Conservation (phyloP, 2,329 filamentous ascomycete species). For the Trichoderma koningiopsis region DNA sequence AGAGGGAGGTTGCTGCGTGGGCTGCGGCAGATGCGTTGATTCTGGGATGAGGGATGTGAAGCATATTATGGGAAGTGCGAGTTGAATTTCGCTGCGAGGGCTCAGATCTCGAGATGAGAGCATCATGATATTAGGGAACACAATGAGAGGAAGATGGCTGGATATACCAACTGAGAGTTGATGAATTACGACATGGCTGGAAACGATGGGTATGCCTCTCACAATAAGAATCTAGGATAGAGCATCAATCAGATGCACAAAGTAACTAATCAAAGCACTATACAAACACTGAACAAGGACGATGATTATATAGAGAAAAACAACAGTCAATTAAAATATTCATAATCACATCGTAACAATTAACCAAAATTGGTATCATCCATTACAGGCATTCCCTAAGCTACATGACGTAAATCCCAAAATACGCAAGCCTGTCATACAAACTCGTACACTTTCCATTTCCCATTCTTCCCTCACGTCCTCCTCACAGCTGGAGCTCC, state of each 20-base stretch:
- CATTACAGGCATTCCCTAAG: constrained; percentile 17
- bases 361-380: constrained; percentile 21
- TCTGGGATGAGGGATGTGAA: constrained; percentile 32
- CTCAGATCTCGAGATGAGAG: neutral
- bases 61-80: neutral
- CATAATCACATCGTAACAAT: neutral
- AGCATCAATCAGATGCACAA: neutral
- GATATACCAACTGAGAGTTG: neutral
- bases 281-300: neutral
- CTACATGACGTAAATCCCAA: neutral
- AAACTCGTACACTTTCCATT: constrained; percentile 7
- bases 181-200: neutral
- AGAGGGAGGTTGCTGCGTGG: constrained; percentile 45
- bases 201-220: neutral
- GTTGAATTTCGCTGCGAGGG: neutral
- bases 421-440: neutral
- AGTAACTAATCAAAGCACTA: neutral
- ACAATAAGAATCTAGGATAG: neutral
- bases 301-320: neutral
- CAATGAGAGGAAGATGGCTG: neutral
- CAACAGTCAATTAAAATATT: neutral
- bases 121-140: neutral
- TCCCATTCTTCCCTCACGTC: neutral
- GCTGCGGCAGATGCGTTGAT: constrained; percentile 46
- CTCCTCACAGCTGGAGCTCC: constrained; percentile 6